A percentile compares a stretch with the other conserved stretches of the same genome.
Evolutionary conservation across 495 filamentous ascomycete genomes (phyloP).

Genomic region (Talaromyces trachyspermus): DNA sequence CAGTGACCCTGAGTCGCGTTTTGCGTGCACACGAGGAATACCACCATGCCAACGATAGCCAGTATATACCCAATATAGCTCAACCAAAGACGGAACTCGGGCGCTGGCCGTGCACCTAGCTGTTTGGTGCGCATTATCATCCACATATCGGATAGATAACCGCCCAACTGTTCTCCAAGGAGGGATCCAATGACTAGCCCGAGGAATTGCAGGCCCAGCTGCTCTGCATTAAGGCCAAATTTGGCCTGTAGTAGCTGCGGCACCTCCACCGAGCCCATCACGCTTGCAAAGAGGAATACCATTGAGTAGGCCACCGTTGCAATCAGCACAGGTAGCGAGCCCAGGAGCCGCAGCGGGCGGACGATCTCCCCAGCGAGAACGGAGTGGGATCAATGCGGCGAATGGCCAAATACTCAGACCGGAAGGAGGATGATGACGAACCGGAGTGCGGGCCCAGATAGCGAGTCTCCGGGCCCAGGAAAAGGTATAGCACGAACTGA

Average conservation of each 20-base stretch:
- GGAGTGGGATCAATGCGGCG: conserved; percentile 42
- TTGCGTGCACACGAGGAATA: conserved; percentile 43
- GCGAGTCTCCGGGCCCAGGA: conserved; percentile 50
- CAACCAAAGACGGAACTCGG: conserved; percentile 46
- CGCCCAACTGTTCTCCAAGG: no score
- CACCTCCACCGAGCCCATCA: conserved; percentile 33
- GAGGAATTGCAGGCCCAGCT: conserved; percentile 34
- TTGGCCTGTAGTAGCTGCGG: conserved; percentile 31
- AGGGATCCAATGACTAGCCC: conserved; percentile 34
- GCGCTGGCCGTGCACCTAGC: no score
- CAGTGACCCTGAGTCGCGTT: conserved; percentile 30
- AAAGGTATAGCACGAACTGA: conserved; percentile 46
- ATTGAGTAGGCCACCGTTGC: conserved; percentile 30
- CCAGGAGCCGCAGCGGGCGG: conserved; percentile 30
- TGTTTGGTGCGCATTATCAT: no score
- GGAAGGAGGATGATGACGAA: conserved; percentile 18
- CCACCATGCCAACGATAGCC: conserved; percentile 41
- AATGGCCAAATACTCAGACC: conserved; percentile 35
- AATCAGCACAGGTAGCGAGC: conserved; percentile 25
- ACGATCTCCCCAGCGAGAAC: no score
- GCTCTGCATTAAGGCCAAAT: conserved; percentile 31
- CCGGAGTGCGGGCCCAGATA: conserved; percentile 26
- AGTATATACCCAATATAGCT: conserved; percentile 41
- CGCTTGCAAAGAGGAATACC: conserved; percentile 26
- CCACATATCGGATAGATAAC: no score